Conservation (phyloP, 139 green algal genomes). For the Chlorella ohadii region DNA sequence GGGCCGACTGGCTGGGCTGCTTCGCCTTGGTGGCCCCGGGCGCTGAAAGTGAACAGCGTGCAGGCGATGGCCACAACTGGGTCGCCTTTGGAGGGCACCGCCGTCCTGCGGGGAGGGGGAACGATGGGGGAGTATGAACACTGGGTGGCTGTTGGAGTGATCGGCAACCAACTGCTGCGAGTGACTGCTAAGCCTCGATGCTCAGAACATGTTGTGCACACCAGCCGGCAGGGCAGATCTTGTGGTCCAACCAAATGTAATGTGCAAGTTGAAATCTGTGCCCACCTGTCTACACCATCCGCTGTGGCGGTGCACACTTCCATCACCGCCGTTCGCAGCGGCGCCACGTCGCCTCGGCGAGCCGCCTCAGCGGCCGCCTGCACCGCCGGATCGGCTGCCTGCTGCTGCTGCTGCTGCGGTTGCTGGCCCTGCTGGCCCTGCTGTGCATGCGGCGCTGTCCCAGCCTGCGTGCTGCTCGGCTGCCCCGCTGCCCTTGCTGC, state of each 20-base stretch:
- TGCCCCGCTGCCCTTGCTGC: neutral
- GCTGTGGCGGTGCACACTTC: constrained; percentile 61
- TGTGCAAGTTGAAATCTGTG: too few relatives aligned
- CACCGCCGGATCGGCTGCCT: neutral
- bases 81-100: constrained; percentile 50
- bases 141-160: too few relatives aligned
- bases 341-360: constrained; percentile 58
- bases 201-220: too few relatives aligned
- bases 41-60: constrained; percentile 29
- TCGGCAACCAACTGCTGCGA: too few relatives aligned
- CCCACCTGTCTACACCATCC: constrained; percentile 61
- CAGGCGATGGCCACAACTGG: constrained; percentile 72
- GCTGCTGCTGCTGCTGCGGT: neutral
- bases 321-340: constrained; percentile 62
- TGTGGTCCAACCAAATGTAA: too few relatives aligned
- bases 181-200: too few relatives aligned
- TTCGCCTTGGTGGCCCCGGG: neutral
- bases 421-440: neutral
- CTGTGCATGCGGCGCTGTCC: neutral
- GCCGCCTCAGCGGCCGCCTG: constrained; percentile 29
- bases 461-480: neutral
- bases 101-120: constrained; percentile 32
- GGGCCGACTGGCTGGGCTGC: neutral
- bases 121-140: neutral
- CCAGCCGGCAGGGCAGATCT: too few relatives aligned